Base-by-base conservation (phyloP, 2,329 filamentous ascomycete species). In the Alternaria angustiovoidea region DNA sequence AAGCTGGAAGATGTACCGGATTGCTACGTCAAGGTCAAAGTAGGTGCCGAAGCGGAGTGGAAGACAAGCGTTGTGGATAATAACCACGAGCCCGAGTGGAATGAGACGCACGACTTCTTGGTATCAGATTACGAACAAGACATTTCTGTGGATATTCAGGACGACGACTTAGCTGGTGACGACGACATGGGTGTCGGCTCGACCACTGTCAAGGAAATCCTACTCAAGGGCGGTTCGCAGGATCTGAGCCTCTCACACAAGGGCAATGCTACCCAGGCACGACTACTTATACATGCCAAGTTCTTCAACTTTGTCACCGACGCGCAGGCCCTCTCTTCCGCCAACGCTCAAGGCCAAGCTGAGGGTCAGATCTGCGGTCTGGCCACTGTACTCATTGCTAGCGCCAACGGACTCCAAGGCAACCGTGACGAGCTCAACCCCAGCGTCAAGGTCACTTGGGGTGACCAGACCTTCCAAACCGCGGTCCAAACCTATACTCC, bases 21-120 rank as follows among this genome's bases (percentile, higher is more conserved):
- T 67, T 83, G 81, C 70, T 84, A 80, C 67, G 78, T 74, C 65
- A 80, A 80, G 48, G 80, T 82, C 62, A 75, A 62, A 20, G 67
- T 84, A 18, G 81, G 81, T 32, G 81, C 81, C 3, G 81, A 81
- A 63, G 71, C 72, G 5, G 72, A 77, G 38, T 84, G 82, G 82
- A 78, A 78, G 42, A 83, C 82, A 0, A 72, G 75, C 2, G 76
- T 75, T 4, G 78, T 80, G 61, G 79, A 82, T 62, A 81, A 83
- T 63, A 70, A 78, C 32, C 72, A 72, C 32, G 73, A 81, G 34
- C 82, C 82, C 0, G 75, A 73, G 24, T 84, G 82, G 82, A 80
- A 83, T 64, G 82, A 84, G 68, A 82, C 80, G 2, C 78, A 81
- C 61, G 82, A 84, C 65, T 84, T 84, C 68, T 71, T 84, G 2